These are phyloP conservation scores for Lipomyces kockii DNA, from an alignment of 805 yeast species.

Conservation along the genomic window DNA sequence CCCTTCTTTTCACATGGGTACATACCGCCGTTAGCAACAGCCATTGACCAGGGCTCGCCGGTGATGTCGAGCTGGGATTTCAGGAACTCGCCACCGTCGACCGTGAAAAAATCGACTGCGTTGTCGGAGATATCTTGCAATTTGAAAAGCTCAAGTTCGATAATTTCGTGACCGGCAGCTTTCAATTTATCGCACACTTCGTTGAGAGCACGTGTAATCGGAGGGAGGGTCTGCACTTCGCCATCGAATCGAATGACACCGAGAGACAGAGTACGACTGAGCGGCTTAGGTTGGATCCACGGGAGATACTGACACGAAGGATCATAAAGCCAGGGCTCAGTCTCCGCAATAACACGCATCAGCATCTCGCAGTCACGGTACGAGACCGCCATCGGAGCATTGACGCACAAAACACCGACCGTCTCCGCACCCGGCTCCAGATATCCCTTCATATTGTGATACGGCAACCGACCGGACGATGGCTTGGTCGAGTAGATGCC, in stretches of 20 bases:
- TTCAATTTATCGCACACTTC: slow-evolving; percentile 58
- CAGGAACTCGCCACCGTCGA: slow-evolving; percentile 34
- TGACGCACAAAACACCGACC: slow-evolving; percentile 59
- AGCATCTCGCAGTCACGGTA: slow-evolving; percentile 70
- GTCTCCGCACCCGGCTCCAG: slow-evolving; percentile 44
- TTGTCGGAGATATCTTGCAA: slow-evolving; percentile 33
- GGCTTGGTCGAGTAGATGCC: slow-evolving; percentile 54
- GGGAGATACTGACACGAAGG: slow-evolving; percentile 55
- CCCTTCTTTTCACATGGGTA: slow-evolving; percentile 35
- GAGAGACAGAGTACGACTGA: slow-evolving; percentile 29
- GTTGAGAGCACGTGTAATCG: slow-evolving; percentile 58
- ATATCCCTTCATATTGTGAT: slow-evolving; percentile 41
- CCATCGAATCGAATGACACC: slow-evolving; percentile 47
- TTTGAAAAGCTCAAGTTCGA: slow-evolving; percentile 45
- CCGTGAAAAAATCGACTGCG: slow-evolving; percentile 34
- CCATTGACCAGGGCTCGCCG: slow-evolving; percentile 35
- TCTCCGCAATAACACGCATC: slow-evolving; percentile 53
- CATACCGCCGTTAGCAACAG: slow-evolving; percentile 32
- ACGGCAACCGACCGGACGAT: slow-evolving; percentile 52
- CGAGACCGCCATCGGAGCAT: slow-evolving; percentile 70
- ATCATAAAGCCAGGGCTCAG: slow-evolving; percentile 52
- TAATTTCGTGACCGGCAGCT: slow-evolving; percentile 60
- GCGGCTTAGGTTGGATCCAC: slow-evolving; percentile 53
- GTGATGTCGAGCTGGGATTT: slow-evolving; percentile 29
- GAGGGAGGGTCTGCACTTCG: slow-evolving; percentile 58